Evolutionary conservation across 345 rosid genomes (phyloP).

Genomic region (Draba incana): DNA sequence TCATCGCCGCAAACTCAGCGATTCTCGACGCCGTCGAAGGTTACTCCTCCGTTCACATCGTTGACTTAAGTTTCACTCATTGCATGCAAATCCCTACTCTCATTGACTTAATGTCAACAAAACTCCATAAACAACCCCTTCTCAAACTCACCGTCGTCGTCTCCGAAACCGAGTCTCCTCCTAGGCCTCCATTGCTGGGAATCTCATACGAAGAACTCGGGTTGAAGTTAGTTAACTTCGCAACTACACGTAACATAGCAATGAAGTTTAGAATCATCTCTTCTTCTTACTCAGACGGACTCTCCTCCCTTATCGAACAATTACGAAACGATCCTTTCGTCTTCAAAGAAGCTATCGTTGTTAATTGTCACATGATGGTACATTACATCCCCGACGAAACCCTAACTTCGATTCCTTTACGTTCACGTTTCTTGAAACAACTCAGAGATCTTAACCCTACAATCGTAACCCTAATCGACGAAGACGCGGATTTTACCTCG

Average conservation of each 20-base stretch:
- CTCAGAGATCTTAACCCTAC: conserved; percentile 71
- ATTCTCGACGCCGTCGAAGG: conserved; percentile 80
- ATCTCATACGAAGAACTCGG: conserved; percentile 74
- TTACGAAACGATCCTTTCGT: conserved; percentile 58
- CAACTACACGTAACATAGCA: conserved; percentile 65
- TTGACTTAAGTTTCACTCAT: conserved; percentile 80
- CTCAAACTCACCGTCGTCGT: conserved; percentile 73
- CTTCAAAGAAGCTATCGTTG: conserved; percentile 65
- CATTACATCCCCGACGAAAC: conserved; percentile 79
- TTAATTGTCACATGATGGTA: conserved; percentile 91
- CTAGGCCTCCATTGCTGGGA: conserved; percentile 62
- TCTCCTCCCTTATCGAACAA: conserved; percentile 66
- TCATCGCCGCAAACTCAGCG: conserved; percentile 83
- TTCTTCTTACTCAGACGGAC: conserved; percentile 68
- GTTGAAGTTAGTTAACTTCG: conserved; percentile 65
- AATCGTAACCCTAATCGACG: conserved; percentile 69
- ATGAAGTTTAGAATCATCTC: conserved; percentile 63
- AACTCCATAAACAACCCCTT: conserved; percentile 48
- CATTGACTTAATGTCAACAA: conserved; percentile 66
- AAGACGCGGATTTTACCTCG: conserved; percentile 80
- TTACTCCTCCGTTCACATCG: conserved; percentile 68
- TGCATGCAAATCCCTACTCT: conserved; percentile 99
- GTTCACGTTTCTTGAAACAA: conserved; percentile 61
- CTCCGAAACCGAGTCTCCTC: conserved; percentile 47
- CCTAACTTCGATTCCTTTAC: conserved; percentile 32